Percentiles rank a stretch among this genome's conserved stretches.
Conservation (phyloP, 1,139 yeast genomes). For the Yamadazyma aaseri region DNA sequence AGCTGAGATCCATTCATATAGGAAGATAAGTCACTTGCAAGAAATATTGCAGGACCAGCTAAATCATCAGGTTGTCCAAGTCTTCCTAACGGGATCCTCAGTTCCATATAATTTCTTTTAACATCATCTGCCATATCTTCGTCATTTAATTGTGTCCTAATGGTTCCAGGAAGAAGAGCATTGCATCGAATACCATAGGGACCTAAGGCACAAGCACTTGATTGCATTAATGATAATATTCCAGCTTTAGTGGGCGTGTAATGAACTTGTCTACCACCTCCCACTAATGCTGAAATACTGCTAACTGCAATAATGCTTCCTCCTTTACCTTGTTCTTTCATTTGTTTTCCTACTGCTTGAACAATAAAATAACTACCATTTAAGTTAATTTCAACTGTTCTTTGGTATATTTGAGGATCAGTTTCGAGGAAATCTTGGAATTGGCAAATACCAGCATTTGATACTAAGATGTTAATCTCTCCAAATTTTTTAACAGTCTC, state of each 20-base stretch:
- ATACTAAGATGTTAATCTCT: slow-evolving; percentile 39
- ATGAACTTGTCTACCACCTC: slow-evolving; percentile 39
- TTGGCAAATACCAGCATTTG: slow-evolving; percentile 42
- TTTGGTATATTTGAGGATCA: slow-evolving; percentile 27
- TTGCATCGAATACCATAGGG: slow-evolving; percentile 39
- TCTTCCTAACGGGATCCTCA: slow-evolving; percentile 45
- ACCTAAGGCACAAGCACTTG: slow-evolving; percentile 44
- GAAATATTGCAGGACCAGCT: slow-evolving; percentile 48
- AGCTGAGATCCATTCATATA: slow-evolving; percentile 46
- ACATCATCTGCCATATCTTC: slow-evolving; percentile 32
- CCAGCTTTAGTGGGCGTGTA: slow-evolving; percentile 51
- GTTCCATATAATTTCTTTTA: slow-evolving; percentile 33
- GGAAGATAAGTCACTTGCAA: slow-evolving; percentile 42
- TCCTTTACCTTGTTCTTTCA: slow-evolving; percentile 45
- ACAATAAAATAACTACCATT: slow-evolving; percentile 45
- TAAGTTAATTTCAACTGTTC: slow-evolving; percentile 36
- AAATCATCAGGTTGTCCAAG: slow-evolving; percentile 43
- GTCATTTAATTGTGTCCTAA: slow-evolving; percentile 38
- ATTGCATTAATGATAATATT: slow-evolving; percentile 42
- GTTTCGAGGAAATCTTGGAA: slow-evolving; percentile 25
- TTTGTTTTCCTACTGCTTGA: slow-evolving; percentile 46
- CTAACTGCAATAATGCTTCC: slow-evolving; percentile 45
- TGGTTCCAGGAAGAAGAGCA: slow-evolving; percentile 46
- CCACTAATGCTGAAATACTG: slow-evolving; percentile 41
- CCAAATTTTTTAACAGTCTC: slow-evolving; percentile 37